Evolutionary conservation across 805 yeast species (phyloP), one percentile per base, ranked within the genome.

Genomic region (Phaffomyces antillensis): DNA sequence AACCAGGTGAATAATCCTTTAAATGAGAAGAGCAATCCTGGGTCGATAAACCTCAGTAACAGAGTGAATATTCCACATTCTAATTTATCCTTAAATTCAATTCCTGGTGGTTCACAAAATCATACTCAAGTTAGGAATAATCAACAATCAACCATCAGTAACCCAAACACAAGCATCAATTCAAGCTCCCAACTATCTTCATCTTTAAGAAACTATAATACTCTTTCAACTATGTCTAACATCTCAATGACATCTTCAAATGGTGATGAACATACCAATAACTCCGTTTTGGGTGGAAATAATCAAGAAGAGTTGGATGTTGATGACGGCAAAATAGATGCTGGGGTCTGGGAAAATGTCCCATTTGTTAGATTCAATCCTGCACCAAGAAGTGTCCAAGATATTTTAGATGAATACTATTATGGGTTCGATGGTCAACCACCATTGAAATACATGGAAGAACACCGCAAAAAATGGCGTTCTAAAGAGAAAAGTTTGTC

Each of bases 341-440:
- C 30, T 53, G 58, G 58, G 45, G 8, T 52, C 30, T 53, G 58
- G 58, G 52, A 49, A 1, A 37, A 36, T 13, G 50, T 54, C 3
- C 43, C 45, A 3, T 58, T 58, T 47, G 41, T 31, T 18, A 50
- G 50, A 36, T 41, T 58, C 12, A 55, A 58, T 35, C 55, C 62
- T 12, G 47, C 48, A 24, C 59, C 60, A 28, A 51, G 51, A 37
- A 30, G 49, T n/a, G 54, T 61, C 41, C 54, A 60, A 42, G 61
- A 59, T 34, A 56, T 55, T 3, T 28, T 59, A 23, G 61, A 55
- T 36, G 63, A 59, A 43, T 59, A 52, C 36, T 55, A 57, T 41
- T 54, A 40, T 36, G 63, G 63, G 1, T 54, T 43, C 40, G 50
- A 54, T 23, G 60, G 58, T 13, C 62, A 58, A 36, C 62, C 63